These are phyloP conservation scores for Vanrija pseudolonga DNA, from an alignment of 1,284 basidiomycete species.

Conservation along the genomic window DNA sequence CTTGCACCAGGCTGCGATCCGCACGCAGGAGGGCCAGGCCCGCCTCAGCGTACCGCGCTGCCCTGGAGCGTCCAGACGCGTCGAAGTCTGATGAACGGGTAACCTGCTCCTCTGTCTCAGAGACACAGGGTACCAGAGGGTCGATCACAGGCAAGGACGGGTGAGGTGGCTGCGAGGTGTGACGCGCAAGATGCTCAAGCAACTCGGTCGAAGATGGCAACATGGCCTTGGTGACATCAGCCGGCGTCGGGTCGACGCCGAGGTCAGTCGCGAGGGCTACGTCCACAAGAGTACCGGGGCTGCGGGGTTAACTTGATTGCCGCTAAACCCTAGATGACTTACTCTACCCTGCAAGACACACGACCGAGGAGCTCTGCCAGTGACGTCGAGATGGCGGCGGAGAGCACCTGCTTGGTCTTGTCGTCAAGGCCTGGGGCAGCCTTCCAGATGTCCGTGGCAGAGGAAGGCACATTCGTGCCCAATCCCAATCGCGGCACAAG, in stretches of 20 bases:
- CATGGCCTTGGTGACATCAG: conserved; percentile 17
- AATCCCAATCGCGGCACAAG: conserved; percentile 26
- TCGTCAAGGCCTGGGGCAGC: conserved; percentile 3
- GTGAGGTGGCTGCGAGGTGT: conserved; percentile 53
- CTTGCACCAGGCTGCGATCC: conserved; percentile 61
- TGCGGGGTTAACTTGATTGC: neutral
- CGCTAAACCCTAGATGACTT: neutral
- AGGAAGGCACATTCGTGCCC: neutral
- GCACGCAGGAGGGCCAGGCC: conserved; percentile 60
- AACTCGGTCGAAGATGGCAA: conserved; percentile 22
- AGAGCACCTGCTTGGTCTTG: conserved; percentile 16
- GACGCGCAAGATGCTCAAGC: conserved; percentile 14
- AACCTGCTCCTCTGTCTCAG: conserved; percentile 1
- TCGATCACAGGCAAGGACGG: conserved; percentile 63
- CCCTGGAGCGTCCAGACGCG: conserved; percentile 48
- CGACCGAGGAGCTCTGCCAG: conserved; percentile 24
- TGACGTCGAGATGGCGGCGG: conserved; percentile 19
- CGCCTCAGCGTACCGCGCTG: conserved; percentile 63
- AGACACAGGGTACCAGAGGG: conserved; percentile 46
- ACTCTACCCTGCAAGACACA: conserved; percentile 27
- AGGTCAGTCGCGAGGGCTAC: conserved; percentile 33
- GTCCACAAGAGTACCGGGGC: conserved; percentile 34
- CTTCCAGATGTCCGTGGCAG: conserved; percentile 23
- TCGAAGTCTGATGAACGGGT: conserved; percentile 48
- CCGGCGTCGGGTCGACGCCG: conserved; percentile 12